These are phyloP conservation scores for Aphanomyces cochlioides DNA, from an alignment of 352 stramenopile genomes.

Conservation along the genomic window DNA sequence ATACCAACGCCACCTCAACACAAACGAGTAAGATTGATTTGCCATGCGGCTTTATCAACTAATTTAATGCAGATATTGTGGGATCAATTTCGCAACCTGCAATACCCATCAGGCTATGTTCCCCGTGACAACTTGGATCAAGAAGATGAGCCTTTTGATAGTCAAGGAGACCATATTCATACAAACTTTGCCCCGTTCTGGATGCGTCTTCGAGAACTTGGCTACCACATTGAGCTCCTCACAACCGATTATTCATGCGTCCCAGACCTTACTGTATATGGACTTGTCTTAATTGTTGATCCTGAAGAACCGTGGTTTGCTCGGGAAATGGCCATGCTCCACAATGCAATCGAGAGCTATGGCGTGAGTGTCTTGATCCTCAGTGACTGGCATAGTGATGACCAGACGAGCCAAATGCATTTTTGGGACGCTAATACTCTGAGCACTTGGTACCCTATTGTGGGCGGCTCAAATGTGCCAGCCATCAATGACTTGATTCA, in stretches of 20 bases:
- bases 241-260: slow-evolving; percentile 76
- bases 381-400: slow-evolving; percentile 75
- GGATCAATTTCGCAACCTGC: slow-evolving; percentile 87
- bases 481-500: slow-evolving; percentile 62
- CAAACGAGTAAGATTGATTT: slow-evolving; percentile 33
- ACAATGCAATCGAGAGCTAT: slow-evolving; percentile 49
- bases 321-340: slow-evolving; percentile 56
- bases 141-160: slow-evolving; percentile 56
- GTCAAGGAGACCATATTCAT: slow-evolving; percentile 72
- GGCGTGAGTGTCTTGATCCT: slow-evolving; percentile 73
- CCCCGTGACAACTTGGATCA: slow-evolving; percentile 71
- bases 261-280: slow-evolving; percentile 55
- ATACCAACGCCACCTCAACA: slow-evolving; percentile 45
- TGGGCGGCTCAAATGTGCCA: slow-evolving; percentile 68
- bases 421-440: slow-evolving; percentile 83
- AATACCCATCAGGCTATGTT: slow-evolving; percentile 79
- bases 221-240: slow-evolving; percentile 79
- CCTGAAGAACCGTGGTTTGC: slow-evolving; percentile 75
- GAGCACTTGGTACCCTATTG: slow-evolving; percentile 74
- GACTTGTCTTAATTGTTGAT: slow-evolving; percentile 74
- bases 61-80: slow-evolving; percentile 50
- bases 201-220: slow-evolving; percentile 56
- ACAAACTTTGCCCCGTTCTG: slow-evolving; percentile 86
- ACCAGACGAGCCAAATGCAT: slow-evolving; percentile 51
- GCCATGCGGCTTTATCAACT: too few relatives aligned